These are phyloP conservation scores for Rosa lucieae DNA, from an alignment of 306 rosid species.

Conservation along the genomic window DNA sequence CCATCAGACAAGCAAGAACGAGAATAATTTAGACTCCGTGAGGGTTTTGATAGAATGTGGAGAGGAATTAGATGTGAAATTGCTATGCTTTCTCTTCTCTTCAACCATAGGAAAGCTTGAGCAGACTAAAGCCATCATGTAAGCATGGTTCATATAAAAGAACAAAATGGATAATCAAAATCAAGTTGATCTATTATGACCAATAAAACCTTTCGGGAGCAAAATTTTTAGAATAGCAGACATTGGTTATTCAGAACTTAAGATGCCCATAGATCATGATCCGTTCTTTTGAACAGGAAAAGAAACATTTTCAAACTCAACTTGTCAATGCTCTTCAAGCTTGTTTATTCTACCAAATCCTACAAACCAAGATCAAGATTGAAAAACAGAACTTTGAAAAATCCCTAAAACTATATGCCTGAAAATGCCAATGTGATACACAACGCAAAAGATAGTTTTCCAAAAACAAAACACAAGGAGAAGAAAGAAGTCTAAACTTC, in stretches of 20 bases:
- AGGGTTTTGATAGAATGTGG: no score
- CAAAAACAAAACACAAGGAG: slow-evolving; percentile 11
- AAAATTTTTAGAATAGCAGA: not conserved
- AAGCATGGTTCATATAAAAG: no score
- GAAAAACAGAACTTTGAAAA: not conserved
- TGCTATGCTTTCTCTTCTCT: no score
- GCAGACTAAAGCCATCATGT: no score
- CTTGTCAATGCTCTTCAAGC: slow-evolving; percentile 16
- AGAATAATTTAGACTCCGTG: no score
- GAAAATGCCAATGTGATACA: slow-evolving; percentile 13
- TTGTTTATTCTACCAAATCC: slow-evolving; percentile 16
- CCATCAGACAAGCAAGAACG: no score
- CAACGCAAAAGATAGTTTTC: slow-evolving; percentile 1
- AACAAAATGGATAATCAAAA: no score
- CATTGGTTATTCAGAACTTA: not conserved
- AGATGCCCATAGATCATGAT: not conserved
- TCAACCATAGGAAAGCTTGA: no score
- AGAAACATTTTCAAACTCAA: slow-evolving; percentile 16
- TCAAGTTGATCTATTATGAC: no score
- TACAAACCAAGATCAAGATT: slow-evolving; percentile 5
- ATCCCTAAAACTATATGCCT: slow-evolving; percentile 18
- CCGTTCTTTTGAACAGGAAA: slow-evolving; percentile 9
- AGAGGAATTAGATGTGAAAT: no score
- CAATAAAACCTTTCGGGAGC: no score
- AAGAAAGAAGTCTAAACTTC: not conserved